These are phyloP conservation scores for Magnaporthiopsis poae DNA, from an alignment of 2,329 filamentous ascomycete genomes.

Conservation along the genomic window DNA sequence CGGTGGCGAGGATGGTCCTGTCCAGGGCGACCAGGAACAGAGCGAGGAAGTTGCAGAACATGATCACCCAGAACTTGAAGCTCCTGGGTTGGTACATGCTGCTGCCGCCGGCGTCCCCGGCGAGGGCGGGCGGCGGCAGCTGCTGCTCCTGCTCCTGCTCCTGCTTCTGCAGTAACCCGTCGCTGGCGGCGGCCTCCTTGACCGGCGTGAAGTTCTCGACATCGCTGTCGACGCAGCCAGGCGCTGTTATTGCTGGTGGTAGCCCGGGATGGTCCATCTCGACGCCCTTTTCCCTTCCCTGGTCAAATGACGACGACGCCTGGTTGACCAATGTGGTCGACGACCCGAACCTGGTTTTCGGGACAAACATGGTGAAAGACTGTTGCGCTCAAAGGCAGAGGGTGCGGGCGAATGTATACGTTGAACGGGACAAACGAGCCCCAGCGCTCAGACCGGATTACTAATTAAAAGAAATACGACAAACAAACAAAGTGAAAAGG, in stretches of 20 bases:
- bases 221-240: constrained; percentile 10
- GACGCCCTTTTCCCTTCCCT: constrained; percentile 4
- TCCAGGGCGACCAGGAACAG: constrained; percentile 50
- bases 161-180: constrained; percentile 10
- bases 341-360: neutral
- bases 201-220: constrained; percentile 17
- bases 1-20: constrained; percentile 46
- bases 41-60: constrained; percentile 43
- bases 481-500: too few species aligned
- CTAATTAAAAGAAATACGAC: too few species aligned
- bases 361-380: neutral
- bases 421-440: too few species aligned
- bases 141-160: constrained; percentile 7
- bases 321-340: neutral
- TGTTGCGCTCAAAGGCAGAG: neutral
- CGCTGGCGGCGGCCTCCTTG: neutral
- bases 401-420: neutral
- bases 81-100: constrained; percentile 42
- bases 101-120: constrained; percentile 12
- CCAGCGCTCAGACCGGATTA: too few species aligned
- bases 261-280: constrained; percentile 9
- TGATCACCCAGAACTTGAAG: constrained; percentile 45
- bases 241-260: neutral
- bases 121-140: constrained; percentile 10
- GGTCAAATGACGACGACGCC: neutral